Conservation (phyloP, 73 alveolate genomes). For the Paraurostyla sp. region DNA sequence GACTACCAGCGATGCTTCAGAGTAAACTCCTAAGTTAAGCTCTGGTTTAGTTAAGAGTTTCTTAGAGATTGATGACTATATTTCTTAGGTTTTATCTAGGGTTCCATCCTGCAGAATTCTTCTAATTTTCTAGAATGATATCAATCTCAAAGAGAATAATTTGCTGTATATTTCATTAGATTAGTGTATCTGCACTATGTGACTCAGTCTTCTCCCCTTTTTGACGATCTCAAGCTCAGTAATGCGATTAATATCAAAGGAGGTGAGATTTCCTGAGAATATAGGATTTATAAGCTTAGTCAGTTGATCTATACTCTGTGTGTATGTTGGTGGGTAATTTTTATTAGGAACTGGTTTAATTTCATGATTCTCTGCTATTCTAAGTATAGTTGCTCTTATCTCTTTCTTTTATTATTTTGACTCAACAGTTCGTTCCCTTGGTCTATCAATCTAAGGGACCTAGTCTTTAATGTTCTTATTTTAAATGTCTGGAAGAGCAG, state of each 20-base stretch:
- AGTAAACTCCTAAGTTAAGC: too few species aligned
- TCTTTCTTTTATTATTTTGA: too few species aligned
- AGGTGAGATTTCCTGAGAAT: not conserved
- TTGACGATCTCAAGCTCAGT: slow-evolving; percentile 6
- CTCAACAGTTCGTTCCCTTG: too few species aligned
- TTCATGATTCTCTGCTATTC: too few species aligned
- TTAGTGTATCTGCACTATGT: not conserved
- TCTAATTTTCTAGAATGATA: not conserved
- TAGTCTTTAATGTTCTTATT: too few species aligned
- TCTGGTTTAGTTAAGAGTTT: not conserved
- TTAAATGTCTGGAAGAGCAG: too few species aligned
- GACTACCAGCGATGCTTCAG: not conserved
- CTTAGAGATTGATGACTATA: not conserved
- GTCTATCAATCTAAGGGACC: too few species aligned
- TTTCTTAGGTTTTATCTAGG: not conserved
- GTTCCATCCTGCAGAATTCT: not conserved
- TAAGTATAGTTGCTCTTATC: too few species aligned
- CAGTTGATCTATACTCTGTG: not conserved
- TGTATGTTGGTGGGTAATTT: too few species aligned
- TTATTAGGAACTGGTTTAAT: too few species aligned
- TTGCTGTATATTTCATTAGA: not conserved
- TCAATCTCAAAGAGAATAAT: not conserved
- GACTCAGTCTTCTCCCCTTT: not conserved
- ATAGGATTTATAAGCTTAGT: not conserved
- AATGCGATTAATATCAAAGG: not conserved